Evolutionary conservation across 129 eudicot species (phyloP).

Genomic region (Flaveria robusta): DNA sequence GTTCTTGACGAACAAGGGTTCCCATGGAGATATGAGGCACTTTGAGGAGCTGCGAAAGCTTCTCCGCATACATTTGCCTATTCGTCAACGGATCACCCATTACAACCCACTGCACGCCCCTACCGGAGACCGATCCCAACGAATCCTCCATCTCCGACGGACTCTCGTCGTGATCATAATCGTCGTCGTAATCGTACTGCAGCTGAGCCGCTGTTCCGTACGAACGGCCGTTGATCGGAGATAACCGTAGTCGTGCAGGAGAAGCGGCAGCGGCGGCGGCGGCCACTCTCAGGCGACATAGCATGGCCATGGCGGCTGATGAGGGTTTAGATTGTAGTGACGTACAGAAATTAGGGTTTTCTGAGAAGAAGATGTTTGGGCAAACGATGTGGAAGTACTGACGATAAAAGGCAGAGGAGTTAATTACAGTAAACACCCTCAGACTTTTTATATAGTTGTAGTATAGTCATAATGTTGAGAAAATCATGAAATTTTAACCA

Average conservation of each 20-base stretch:
- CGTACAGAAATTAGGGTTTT: constrained; percentile 34
- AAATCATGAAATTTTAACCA: too few relatives aligned
- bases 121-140: constrained; percentile 61
- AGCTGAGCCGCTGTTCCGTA: constrained; percentile 80
- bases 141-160: constrained; percentile 47
- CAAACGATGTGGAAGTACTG: background rate
- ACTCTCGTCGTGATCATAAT: constrained; percentile 30
- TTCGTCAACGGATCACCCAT: constrained; percentile 84
- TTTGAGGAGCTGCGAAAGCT: constrained; percentile 71
- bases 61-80: constrained; percentile 77
- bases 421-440: constrained; percentile 24
- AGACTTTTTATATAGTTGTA: background rate
- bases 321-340: constrained; percentile 31
- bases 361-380: constrained; percentile 13
- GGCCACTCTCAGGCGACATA: constrained; percentile 52
- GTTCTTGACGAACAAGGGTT: constrained; percentile 82
- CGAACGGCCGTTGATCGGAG: constrained; percentile 34
- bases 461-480: too few relatives aligned
- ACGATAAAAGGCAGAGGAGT: background rate
- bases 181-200: constrained; percentile 58
- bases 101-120: constrained; percentile 97
- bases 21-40: constrained; percentile 93
- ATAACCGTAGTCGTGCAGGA: constrained; percentile 33
- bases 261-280: constrained; percentile 8
- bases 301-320: constrained; percentile 67